Conservation (phyloP, 2,329 filamentous ascomycete genomes). For the Aureobasidium sp. region DNA sequence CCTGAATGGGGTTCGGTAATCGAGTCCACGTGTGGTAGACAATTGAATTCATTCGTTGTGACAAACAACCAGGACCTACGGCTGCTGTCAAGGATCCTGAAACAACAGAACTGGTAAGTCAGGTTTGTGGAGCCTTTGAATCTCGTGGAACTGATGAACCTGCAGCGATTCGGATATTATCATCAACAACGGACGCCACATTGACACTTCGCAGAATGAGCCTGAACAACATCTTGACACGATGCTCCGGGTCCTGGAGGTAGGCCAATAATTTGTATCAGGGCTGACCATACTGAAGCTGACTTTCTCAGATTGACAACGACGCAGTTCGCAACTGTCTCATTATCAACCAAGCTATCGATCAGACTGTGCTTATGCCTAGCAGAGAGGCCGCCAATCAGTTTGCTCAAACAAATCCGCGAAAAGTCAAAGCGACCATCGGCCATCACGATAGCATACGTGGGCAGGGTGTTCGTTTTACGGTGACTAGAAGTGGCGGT, state of each 20-base stretch:
- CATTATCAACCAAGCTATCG: constrained; percentile 73
- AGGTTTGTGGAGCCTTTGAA: not conserved
- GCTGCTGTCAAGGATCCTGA: constrained; percentile 59
- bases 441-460: constrained; percentile 46
- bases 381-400: constrained; percentile 56
- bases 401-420: constrained; percentile 59
- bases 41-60: constrained; percentile 72
- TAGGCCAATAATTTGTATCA: constrained; percentile 19
- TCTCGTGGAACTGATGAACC: not conserved
- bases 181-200: constrained; percentile 49
- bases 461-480: constrained; percentile 53
- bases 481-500: constrained; percentile 39
- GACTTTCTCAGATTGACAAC: constrained; percentile 57
- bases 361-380: constrained; percentile 73
- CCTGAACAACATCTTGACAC: constrained; percentile 67
- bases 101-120: constrained; percentile 42
- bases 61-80: constrained; percentile 65
- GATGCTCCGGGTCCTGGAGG: constrained; percentile 64
- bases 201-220: constrained; percentile 59
- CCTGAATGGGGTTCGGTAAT: constrained; percentile 77
- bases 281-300: not conserved
- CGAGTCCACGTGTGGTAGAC: constrained; percentile 64
- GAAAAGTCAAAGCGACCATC: constrained; percentile 64
- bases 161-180: constrained; percentile 2
- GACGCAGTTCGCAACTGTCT: constrained; percentile 69